Base-by-base conservation (phyloP, 768 basidiomycete genomes). In the Phylloporus rhodoxanthus region DNA sequence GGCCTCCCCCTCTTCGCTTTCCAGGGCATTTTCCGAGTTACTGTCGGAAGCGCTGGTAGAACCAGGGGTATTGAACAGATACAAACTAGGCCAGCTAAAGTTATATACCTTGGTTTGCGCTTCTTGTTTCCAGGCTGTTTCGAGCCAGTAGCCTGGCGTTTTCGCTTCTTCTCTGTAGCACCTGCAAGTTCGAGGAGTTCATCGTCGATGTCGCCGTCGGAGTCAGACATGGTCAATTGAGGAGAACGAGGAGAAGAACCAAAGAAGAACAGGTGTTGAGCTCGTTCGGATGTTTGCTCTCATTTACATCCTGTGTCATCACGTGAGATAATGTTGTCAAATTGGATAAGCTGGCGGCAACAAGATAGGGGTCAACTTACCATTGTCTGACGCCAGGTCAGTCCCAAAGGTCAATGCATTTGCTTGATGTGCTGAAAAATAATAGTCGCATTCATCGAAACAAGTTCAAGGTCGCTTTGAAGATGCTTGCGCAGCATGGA, bases 131-230 rank as follows among this genome's bases (percentile, higher is more conserved):
- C 71, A n/a, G 71, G 65, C 33, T 67, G 63, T 54, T 73, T 72
- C 21, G 75, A 68, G 8, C 72, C 55, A 8, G 70, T 63, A 45
- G 79, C 79, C 40, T 75, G 75, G 53, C 75, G 72, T 65, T 81
- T 84, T 54, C 82, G 82, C 65, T 82, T 85, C 63, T 85, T 82
- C 44, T 79, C 72, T 29, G 71, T 73, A 1, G 80, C 85, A 1
- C 84, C 88, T 0, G 86, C 86, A 38, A 93, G 84, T 59, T 79
- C 87, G 37, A 92, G 82, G 23, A 92, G 81, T 63, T 91, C 86
- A 58, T 88, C 85, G 61, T 72, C 72, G 40, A 79, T 70, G 55
- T 79, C 70, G 25, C 72, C 73, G 59, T 78, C 75, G 39, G 74
- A 70, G 64, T 77, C 77, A 36, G 77, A 75, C 76, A 78, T 76